Percentiles rank a stretch among this genome's conserved stretches.
phyloP scores from a whole-genome alignment of 768 basidiomycete species.

The Amyloporia xantha region DNA sequence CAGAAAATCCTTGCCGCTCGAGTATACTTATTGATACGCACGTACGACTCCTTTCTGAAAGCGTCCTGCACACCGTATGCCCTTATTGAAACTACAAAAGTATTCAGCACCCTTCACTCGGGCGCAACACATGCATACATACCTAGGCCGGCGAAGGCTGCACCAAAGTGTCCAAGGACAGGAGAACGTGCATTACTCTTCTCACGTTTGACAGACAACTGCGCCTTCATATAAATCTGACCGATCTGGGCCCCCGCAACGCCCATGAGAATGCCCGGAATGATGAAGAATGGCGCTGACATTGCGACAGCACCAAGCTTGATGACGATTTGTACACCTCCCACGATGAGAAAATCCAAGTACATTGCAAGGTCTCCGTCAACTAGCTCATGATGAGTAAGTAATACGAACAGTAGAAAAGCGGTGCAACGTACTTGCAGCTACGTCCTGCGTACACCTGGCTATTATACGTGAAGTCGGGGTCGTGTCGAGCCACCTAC shows the following conservation, averaged over 20 bases:
- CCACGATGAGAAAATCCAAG: conserved; percentile 4
- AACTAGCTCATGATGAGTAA: conserved; percentile 2
- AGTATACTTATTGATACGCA: conserved; percentile 42
- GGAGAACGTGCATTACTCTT: conserved; percentile 41
- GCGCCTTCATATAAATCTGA: conserved; percentile 43
- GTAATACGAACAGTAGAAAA: background rate
- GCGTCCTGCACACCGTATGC: conserved; percentile 49
- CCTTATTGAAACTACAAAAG: conserved; percentile 36
- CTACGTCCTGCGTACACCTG: conserved; percentile 27
- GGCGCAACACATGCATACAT: background rate
- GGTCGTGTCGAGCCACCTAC: conserved; percentile 30
- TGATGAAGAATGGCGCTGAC: conserved; percentile 30
- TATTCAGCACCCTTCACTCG: background rate
- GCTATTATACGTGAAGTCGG: conserved; percentile 29
- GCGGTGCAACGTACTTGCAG: conserved; percentile 13
- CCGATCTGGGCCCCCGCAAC: conserved; percentile 32
- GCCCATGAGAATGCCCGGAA: conserved; percentile 29
- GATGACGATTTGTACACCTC: conserved; percentile 27
- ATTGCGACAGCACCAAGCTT: conserved; percentile 30
- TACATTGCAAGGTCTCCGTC: conserved; percentile 9
- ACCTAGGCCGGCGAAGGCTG: conserved; percentile 53
- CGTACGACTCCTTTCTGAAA: conserved; percentile 36
- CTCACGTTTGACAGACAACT: conserved; percentile 45
- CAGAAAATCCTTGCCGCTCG: conserved; percentile 38
- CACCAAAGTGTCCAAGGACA: conserved; percentile 41